phyloP scores from a whole-genome alignment of 176 grass and related monocot species.

The Phragmites australis region DNA sequence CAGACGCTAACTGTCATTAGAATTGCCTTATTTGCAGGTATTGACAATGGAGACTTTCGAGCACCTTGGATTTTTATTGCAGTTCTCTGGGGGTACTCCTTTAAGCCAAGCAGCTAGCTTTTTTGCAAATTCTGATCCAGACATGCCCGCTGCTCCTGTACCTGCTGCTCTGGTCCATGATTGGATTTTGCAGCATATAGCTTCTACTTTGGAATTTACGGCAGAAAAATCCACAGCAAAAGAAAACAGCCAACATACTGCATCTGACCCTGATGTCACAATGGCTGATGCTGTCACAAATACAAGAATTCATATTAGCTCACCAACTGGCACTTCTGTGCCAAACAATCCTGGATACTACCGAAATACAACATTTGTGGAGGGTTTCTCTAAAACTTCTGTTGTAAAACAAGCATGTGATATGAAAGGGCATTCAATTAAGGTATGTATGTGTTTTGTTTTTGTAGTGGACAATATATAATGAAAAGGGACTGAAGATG shows the following conservation, averaged over 20 bases:
- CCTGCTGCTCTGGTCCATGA: conserved; percentile 77
- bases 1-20: conserved; percentile 18
- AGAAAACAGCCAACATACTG: conserved; percentile 49
- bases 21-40: conserved; percentile 59
- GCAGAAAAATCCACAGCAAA: conserved; percentile 64
- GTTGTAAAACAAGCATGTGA: conserved; percentile 82
- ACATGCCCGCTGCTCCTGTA: conserved; percentile 91
- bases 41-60: conserved; percentile 86
- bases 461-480: not conserved
- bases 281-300: conserved; percentile 76
- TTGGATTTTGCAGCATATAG: conserved; percentile 81
- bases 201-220: conserved; percentile 69
- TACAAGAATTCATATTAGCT: conserved; percentile 51
- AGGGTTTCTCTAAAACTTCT: conserved; percentile 95
- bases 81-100: conserved; percentile 70
- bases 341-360: conserved; percentile 66
- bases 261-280: conserved; percentile 75
- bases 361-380: conserved; percentile 75
- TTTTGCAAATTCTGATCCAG: conserved; percentile 97
- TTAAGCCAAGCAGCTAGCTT: conserved; percentile 84
- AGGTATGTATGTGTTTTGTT: conserved; percentile 47
- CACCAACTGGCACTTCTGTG: conserved; percentile 36
- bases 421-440: conserved; percentile 93
- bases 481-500: not conserved
- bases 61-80: conserved; percentile 86